Conservation (phyloP, 176 grass and related monocot species). For the Bolboschoenus planiculmis region DNA sequence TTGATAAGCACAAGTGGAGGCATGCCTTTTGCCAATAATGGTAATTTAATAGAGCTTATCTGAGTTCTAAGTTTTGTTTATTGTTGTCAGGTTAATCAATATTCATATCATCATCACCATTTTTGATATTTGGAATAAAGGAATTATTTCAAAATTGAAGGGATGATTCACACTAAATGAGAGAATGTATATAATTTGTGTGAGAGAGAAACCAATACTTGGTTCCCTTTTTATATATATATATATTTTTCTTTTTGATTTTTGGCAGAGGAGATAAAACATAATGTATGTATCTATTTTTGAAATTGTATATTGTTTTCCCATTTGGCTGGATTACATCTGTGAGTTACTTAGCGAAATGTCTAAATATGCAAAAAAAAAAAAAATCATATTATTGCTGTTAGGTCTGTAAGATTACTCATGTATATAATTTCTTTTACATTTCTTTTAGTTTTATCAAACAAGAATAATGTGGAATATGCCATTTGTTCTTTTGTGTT, state of each 20-base stretch:
- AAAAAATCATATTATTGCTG: not conserved
- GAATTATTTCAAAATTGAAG: not conserved
- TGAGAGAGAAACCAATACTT: slow-evolving; percentile 11
- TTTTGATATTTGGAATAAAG: slow-evolving; percentile 2
- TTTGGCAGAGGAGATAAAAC: slow-evolving; percentile 15
- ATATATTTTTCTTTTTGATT: not conserved
- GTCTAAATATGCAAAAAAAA: not conserved
- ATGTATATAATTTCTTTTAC: not conserved
- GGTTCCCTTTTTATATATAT: not conserved
- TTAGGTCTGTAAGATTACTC: not conserved
- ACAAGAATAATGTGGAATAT: not conserved
- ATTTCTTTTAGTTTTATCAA: not conserved
- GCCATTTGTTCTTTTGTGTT: not conserved
- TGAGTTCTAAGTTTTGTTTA: slow-evolving; percentile 5
- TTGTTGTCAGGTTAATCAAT: slow-evolving; percentile 9
- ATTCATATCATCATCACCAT: slow-evolving; percentile 2
- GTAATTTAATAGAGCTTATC: slow-evolving; percentile 25
- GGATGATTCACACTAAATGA: not conserved
- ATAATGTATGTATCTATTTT: slow-evolving; percentile 6
- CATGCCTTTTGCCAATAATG: slow-evolving; percentile 1
- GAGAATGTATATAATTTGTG: not conserved
- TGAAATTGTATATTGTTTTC: not conserved
- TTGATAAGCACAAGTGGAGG: not conserved
- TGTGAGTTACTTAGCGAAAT: not conserved
- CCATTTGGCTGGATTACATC: not conserved